phyloP scores from a whole-genome alignment of 1,284 basidiomycete genomes.

The Puccinia coronata region DNA sequence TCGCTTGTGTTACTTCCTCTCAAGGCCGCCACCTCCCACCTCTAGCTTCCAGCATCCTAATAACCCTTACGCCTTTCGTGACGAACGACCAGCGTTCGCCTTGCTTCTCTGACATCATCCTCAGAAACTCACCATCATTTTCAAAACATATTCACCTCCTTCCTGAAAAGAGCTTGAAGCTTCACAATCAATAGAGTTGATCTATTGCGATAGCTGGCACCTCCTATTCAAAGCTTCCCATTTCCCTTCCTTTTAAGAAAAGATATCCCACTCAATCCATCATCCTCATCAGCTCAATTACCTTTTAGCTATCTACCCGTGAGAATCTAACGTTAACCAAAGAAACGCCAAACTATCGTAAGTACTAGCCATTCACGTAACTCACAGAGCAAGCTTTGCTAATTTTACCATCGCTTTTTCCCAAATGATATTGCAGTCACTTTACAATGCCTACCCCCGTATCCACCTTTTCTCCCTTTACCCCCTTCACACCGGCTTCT shows the following conservation, averaged over 20 bases:
- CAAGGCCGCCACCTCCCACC: too few relatives aligned
- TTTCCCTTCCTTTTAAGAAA: not conserved
- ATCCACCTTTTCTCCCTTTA: constrained; percentile 24
- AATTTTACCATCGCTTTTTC: not conserved
- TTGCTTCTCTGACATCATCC: not conserved
- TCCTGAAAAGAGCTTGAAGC: not conserved
- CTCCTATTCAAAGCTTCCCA: not conserved
- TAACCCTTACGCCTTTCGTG: not conserved
- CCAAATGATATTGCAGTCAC: not conserved
- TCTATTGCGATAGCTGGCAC: not conserved
- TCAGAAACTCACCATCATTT: not conserved
- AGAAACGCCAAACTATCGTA: not conserved
- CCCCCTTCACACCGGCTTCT: constrained; percentile 11
- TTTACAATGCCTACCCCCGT: constrained; percentile 5
- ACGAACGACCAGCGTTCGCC: not conserved
- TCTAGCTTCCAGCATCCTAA: too few relatives aligned
- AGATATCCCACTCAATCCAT: not conserved
- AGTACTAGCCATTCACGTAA: not conserved
- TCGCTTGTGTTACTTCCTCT: too few relatives aligned
- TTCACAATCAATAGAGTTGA: not conserved
- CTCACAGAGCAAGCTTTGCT: not conserved
- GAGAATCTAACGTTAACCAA: not conserved
- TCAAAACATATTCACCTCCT: not conserved
- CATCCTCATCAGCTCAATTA: not conserved
- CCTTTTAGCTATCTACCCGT: not conserved